Evolutionary conservation across 2,329 filamentous ascomycete species (phyloP).

Genomic region (Lasiodiplodia gonubiensis): DNA sequence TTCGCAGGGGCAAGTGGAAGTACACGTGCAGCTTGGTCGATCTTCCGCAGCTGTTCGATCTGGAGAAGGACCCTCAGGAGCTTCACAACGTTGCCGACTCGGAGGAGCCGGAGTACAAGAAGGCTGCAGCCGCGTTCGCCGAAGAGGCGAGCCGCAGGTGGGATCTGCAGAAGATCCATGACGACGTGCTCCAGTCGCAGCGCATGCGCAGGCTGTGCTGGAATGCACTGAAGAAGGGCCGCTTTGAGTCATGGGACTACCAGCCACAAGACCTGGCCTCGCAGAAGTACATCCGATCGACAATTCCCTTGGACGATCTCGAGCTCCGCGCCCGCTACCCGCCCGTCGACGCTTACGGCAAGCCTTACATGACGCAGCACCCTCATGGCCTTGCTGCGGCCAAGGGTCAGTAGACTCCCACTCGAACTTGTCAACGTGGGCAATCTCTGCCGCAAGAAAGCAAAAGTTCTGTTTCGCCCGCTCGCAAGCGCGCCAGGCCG

Average conservation of each 20-base stretch:
- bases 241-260: conserved; percentile 84
- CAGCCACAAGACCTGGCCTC: conserved; percentile 74
- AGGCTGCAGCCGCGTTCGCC: conserved; percentile 66
- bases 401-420: conserved; percentile 37
- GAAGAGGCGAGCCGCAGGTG: conserved; percentile 76
- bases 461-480: neutral
- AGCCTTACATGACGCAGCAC: conserved; percentile 40
- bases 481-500: conserved; percentile 21
- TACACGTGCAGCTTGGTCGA: conserved; percentile 86
- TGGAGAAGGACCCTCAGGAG: conserved; percentile 76
- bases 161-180: conserved; percentile 80
- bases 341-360: conserved; percentile 54
- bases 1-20: conserved; percentile 87
- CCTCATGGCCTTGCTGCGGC: conserved; percentile 45
- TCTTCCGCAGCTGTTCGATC: conserved; percentile 82
- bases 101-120: conserved; percentile 45
- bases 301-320: conserved; percentile 79
- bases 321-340: conserved; percentile 79
- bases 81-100: conserved; percentile 69
- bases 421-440: neutral
- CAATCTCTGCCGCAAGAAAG: neutral
- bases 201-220: conserved; percentile 79
- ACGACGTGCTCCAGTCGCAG: conserved; percentile 76
- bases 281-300: conserved; percentile 82
- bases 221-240: conserved; percentile 76